Evolutionary conservation across 305 asterid species (phyloP).

Genomic region (Galium porrigens): DNA sequence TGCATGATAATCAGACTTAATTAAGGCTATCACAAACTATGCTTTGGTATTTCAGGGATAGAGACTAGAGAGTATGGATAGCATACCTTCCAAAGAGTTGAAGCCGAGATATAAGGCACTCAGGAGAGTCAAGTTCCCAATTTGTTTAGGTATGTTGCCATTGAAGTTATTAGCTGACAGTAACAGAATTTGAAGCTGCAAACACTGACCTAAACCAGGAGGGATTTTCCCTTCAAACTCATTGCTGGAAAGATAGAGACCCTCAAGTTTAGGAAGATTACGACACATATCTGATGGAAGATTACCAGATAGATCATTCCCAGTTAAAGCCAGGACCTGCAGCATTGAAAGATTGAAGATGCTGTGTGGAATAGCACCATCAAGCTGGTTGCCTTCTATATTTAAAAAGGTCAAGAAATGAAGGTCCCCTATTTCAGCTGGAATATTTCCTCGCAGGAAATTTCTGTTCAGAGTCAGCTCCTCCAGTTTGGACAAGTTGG

Average conservation of each 20-base stretch:
- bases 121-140: slow-evolving; percentile 16
- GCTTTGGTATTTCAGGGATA: too few relatives aligned
- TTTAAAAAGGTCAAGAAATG: background rate
- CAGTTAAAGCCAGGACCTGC: slow-evolving; percentile 7
- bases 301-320: slow-evolving; percentile 14
- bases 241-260: slow-evolving; percentile 15
- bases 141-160: slow-evolving; percentile 15
- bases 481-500: slow-evolving; percentile 15
- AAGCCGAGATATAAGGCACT: slow-evolving; percentile 5
- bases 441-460: slow-evolving; percentile 13
- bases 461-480: slow-evolving; percentile 6
- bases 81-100: slow-evolving; percentile 15
- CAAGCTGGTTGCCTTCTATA: slow-evolving; percentile 10
- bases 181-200: slow-evolving; percentile 6
- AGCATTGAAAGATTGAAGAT: slow-evolving; percentile 15
- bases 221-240: slow-evolving; percentile 15
- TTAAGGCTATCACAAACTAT: background rate
- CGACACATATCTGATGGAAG: slow-evolving; percentile 16
- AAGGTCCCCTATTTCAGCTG: slow-evolving; percentile 7
- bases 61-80: background rate
- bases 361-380: slow-evolving; percentile 12
- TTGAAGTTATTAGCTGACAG: slow-evolving; percentile 8
- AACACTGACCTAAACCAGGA: slow-evolving; percentile 12
- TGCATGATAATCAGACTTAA: background rate
- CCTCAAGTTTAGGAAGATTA: slow-evolving; percentile 13